These are phyloP conservation scores for Fusarium sulawesiense DNA, from an alignment of 2,329 filamentous ascomycete species.

Conservation along the genomic window DNA sequence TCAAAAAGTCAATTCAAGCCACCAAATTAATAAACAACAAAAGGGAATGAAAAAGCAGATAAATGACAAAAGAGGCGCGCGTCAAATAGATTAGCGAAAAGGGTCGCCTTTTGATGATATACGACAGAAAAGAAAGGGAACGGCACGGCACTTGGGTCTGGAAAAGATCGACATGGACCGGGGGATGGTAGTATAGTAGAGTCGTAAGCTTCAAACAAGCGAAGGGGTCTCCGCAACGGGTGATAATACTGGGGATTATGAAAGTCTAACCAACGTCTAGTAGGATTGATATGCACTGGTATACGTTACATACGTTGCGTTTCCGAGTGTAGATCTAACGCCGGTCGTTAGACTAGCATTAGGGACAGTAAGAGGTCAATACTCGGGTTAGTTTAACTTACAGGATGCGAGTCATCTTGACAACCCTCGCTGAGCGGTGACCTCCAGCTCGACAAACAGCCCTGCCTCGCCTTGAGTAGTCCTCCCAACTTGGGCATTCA, in stretches of 20 bases:
- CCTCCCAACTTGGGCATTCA: not conserved
- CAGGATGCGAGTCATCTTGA: slow-evolving; percentile 12
- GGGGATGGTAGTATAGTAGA: slow-evolving; percentile 6
- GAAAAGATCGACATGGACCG: slow-evolving; percentile 14
- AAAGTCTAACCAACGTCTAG: not conserved
- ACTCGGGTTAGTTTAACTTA: not conserved
- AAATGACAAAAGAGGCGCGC: slow-evolving; percentile 7
- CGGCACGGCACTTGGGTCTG: not conserved
- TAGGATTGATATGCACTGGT: not conserved
- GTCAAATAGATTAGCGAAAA: slow-evolving; percentile 30
- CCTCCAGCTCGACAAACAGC: not conserved
- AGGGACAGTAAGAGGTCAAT: not conserved
- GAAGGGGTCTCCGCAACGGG: slow-evolving; percentile 4
- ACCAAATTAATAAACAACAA: not conserved
- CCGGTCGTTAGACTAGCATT: not conserved
- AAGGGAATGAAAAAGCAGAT: not conserved
- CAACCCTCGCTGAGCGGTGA: not conserved
- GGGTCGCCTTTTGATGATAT: slow-evolving; percentile 16
- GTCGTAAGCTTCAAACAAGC: not conserved
- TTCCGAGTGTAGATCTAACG: slow-evolving; percentile 3
- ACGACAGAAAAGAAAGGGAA: not conserved
- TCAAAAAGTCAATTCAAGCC: not conserved
- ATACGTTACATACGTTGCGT: not conserved
- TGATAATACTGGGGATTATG: not conserved
- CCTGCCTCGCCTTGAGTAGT: not conserved